phyloP scores from a whole-genome alignment of 768 basidiomycete genomes.

The Trametes villosa region DNA sequence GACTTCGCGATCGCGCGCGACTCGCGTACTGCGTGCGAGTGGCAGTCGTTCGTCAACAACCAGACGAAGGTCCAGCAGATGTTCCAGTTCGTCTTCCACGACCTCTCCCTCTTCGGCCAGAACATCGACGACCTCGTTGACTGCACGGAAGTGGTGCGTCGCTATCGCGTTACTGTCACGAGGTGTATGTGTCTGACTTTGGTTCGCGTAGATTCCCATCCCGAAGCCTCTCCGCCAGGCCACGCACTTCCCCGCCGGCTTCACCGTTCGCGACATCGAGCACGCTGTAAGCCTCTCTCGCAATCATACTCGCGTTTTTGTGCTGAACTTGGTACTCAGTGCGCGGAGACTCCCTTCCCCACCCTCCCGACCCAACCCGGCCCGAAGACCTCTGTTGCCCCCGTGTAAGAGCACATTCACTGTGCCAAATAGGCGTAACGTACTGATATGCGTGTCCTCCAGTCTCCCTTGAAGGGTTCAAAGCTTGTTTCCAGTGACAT shows the following conservation, averaged over 20 bases:
- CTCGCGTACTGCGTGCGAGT: no score
- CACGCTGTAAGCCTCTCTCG: slow-evolving; percentile 25
- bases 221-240: slow-evolving; percentile 7
- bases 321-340: slow-evolving; percentile 1
- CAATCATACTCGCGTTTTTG: no score
- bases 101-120: slow-evolving; percentile 11
- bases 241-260: slow-evolving; percentile 30
- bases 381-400: slow-evolving; percentile 23
- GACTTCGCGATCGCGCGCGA: slow-evolving; percentile 39
- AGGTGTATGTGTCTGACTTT: neutral
- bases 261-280: slow-evolving; percentile 25
- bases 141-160: slow-evolving; percentile 18
- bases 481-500: neutral
- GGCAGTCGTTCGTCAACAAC: slow-evolving; percentile 32
- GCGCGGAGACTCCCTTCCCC: slow-evolving; percentile 24
- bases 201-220: slow-evolving; percentile 4
- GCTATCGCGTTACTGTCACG: neutral
- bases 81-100: slow-evolving; percentile 18
- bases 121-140: slow-evolving; percentile 14
- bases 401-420: slow-evolving; percentile 11
- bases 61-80: slow-evolving; percentile 17
- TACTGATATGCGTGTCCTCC: neutral
- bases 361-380: slow-evolving; percentile 25
- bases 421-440: neutral
- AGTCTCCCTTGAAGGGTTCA: neutral